Evolutionary conservation across 2,329 filamentous ascomycete species (phyloP).

Genomic region (Sporothrix pseudoabietina): DNA sequence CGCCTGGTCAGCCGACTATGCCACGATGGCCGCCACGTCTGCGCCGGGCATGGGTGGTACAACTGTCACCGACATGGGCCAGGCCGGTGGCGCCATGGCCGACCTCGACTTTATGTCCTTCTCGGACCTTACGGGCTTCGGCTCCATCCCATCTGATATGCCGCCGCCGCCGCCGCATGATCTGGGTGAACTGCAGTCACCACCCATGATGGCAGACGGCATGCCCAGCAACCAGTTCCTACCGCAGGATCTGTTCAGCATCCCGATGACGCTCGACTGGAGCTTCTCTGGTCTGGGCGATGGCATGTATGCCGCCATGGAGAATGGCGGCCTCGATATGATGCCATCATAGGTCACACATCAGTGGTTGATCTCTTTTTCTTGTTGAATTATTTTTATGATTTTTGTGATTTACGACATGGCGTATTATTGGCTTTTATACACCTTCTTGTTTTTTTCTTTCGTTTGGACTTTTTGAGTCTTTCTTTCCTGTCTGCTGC

Average conservation of each 20-base stretch:
- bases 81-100: neutral
- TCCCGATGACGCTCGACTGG: conserved; percentile 97
- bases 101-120: conserved; percentile 43
- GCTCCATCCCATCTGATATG: conserved; percentile 38
- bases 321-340: conserved; percentile 59
- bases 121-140: conserved; percentile 51
- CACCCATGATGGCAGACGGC: conserved; percentile 39
- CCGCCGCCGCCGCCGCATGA: conserved; percentile 19
- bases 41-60: conserved; percentile 34
- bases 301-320: conserved; percentile 64
- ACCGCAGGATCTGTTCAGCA: conserved; percentile 89
- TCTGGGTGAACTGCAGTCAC: conserved; percentile 41
- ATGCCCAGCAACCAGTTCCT: conserved; percentile 79
- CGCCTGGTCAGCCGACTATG: conserved; percentile 45
- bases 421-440: neutral
- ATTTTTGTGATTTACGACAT: conserved; percentile 2
- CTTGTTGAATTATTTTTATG: neutral
- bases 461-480: neutral
- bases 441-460: neutral
- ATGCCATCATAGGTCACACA: neutral
- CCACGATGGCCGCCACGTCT: conserved; percentile 44
- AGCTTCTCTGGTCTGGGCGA: conserved; percentile 71
- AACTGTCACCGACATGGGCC: neutral
- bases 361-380: neutral
- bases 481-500: neutral